A percentile compares a stretch with the other conserved stretches of the same genome.
Conservation (phyloP, 73 alveolate genomes). For the Tetrahymena borealis region DNA sequence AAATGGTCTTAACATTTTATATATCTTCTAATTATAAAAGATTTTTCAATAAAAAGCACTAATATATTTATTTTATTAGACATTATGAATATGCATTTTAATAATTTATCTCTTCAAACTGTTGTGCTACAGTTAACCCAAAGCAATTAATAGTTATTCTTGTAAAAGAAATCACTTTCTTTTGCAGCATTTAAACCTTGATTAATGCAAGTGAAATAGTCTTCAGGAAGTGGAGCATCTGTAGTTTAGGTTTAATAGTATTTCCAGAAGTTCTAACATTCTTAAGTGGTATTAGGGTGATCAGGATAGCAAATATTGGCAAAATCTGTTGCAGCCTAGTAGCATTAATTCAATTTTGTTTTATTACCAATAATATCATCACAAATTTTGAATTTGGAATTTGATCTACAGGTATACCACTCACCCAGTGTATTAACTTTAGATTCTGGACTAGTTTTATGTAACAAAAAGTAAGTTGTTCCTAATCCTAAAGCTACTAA, state of each 20-base stretch:
- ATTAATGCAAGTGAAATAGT: neutral
- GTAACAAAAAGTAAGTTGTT: neutral
- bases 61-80: neutral
- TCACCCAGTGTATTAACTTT: neutral
- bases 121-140: neutral
- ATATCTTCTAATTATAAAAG: too few species aligned
- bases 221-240: neutral
- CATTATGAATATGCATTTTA: neutral
- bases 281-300: neutral
- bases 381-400: neutral
- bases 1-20: too few species aligned
- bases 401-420: neutral
- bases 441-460: neutral
- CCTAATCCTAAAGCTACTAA: neutral
- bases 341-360: neutral
- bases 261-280: neutral
- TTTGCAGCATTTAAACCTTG: neutral
- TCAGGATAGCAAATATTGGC: neutral
- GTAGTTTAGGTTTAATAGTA: neutral
- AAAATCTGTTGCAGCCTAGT: neutral
- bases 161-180: neutral
- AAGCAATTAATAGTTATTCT: neutral
- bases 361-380: neutral
- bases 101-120: too few species aligned
- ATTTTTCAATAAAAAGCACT: too few species aligned